These are phyloP conservation scores for Lactarius vividus DNA, from an alignment of 768 basidiomycete genomes.

Conservation along the genomic window DNA sequence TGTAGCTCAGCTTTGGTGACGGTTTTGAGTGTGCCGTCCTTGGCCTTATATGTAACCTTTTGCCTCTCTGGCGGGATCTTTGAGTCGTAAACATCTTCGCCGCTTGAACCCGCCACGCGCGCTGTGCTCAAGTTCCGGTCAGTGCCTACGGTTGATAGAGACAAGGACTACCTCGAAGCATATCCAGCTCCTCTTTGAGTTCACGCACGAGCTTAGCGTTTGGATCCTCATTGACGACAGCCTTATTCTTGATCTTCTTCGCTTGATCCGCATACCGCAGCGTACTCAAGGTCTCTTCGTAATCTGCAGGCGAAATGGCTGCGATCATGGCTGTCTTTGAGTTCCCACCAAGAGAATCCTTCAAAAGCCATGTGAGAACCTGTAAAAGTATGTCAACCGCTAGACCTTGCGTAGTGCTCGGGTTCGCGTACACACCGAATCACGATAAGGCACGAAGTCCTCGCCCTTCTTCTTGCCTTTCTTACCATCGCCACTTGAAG, in stretches of 20 bases:
- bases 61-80: conserved; percentile 91
- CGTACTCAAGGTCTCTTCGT: conserved; percentile 96
- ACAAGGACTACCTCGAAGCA: conserved; percentile 66
- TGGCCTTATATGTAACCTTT: conserved; percentile 90
- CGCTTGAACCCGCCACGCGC: conserved; percentile 65
- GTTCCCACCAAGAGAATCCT: conserved; percentile 96
- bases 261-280: conserved; percentile 97
- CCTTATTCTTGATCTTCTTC: conserved; percentile 99
- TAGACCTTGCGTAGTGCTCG: neutral
- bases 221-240: conserved; percentile 98
- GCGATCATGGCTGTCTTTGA: conserved; percentile 99
- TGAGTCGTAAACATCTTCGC: conserved; percentile 82
- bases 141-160: conserved; percentile 24
- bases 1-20: conserved; percentile 97
- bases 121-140: conserved; percentile 40
- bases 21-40: conserved; percentile 90
- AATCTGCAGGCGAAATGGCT: conserved; percentile 97
- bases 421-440: conserved; percentile 66
- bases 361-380: conserved; percentile 97
- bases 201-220: conserved; percentile 98
- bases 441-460: conserved; percentile 95
- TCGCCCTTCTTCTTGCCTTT: conserved; percentile 83
- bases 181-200: conserved; percentile 96
- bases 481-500: conserved; percentile 55
- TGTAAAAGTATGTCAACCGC: conserved; percentile 33